Evolutionary conservation across 129 eudicot genomes (phyloP).

Genomic region (Artemisia annua): DNA sequence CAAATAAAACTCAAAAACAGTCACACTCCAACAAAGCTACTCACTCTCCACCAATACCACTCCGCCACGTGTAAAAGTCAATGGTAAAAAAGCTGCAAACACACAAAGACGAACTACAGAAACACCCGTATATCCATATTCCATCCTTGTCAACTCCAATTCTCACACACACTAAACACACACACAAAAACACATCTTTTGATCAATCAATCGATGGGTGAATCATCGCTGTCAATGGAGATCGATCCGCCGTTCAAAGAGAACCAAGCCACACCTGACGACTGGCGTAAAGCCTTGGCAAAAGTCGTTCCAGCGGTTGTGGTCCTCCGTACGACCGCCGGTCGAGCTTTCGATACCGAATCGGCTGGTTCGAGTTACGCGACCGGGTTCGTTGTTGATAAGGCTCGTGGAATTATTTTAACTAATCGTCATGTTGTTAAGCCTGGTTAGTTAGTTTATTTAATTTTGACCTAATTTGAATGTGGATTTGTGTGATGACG

Average conservation of each 20-base stretch:
- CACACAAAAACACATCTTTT: too few relatives aligned
- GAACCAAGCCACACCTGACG: slow-evolving; percentile 80
- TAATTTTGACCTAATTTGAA: too few relatives aligned
- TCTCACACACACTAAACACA: background rate
- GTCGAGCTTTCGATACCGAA: slow-evolving; percentile 94
- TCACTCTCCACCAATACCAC: too few relatives aligned
- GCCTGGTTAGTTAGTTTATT: slow-evolving; percentile 67
- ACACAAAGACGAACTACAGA: too few relatives aligned
- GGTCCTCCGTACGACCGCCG: slow-evolving; percentile 91
- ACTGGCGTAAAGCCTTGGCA: slow-evolving; percentile 84
- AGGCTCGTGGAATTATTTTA: slow-evolving; percentile 82
- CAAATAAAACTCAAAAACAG: too few relatives aligned
- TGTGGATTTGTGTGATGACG: too few relatives aligned
- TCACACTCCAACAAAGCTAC: too few relatives aligned
- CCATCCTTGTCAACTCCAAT: background rate
- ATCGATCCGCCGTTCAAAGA: slow-evolving; percentile 81
- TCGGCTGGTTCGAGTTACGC: slow-evolving; percentile 92
- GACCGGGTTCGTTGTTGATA: slow-evolving; percentile 94
- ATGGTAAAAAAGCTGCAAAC: too few relatives aligned
- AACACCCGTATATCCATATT: background rate
- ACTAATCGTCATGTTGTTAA: slow-evolving; percentile 97
- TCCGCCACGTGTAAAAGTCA: too few relatives aligned
- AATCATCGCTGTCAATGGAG: slow-evolving; percentile 64
- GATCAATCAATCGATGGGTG: slow-evolving; percentile 30
- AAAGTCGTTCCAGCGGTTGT: slow-evolving; percentile 97